Evolutionary conservation across 2,329 filamentous ascomycete species (phyloP).

Genomic region (Proliferodiscus dingleyae): DNA sequence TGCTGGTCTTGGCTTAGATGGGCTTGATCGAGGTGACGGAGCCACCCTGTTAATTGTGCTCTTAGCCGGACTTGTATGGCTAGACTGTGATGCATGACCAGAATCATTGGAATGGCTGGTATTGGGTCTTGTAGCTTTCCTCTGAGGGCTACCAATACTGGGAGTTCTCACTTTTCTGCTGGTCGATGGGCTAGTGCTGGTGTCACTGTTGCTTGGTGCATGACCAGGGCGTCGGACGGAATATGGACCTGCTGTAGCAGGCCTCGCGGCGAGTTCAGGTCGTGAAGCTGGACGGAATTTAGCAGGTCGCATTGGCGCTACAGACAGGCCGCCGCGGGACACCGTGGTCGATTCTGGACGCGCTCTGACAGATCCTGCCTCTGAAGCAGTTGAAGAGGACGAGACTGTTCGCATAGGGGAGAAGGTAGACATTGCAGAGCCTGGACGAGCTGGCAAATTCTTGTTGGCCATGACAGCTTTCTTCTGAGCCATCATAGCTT

Average conservation of each 20-base stretch:
- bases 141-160: constrained; percentile 41
- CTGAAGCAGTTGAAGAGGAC: constrained; percentile 29
- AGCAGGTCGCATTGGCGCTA: constrained; percentile 57
- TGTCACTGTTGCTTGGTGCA: constrained; percentile 27
- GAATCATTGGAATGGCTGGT: constrained; percentile 33
- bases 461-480: constrained; percentile 50
- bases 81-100: constrained; percentile 32
- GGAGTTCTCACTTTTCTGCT: constrained; percentile 45
- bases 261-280: constrained; percentile 51
- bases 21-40: constrained; percentile 21
- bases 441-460: constrained; percentile 52
- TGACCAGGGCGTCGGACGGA: constrained; percentile 45
- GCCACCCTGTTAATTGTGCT: constrained; percentile 22
- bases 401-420: constrained; percentile 46
- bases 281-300: constrained; percentile 41
- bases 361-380: constrained; percentile 37
- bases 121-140: constrained; percentile 29
- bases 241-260: constrained; percentile 62
- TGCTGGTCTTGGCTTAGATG: constrained; percentile 16
- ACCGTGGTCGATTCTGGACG: constrained; percentile 35
- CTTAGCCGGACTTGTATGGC: constrained; percentile 40
- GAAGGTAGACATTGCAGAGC: constrained; percentile 60
- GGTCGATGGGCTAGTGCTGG: constrained; percentile 29
- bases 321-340: constrained; percentile 54
- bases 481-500: constrained; percentile 80